Evolutionary conservation across 495 filamentous ascomycete genomes (phyloP).

Genomic region (Neurospora sp.): DNA sequence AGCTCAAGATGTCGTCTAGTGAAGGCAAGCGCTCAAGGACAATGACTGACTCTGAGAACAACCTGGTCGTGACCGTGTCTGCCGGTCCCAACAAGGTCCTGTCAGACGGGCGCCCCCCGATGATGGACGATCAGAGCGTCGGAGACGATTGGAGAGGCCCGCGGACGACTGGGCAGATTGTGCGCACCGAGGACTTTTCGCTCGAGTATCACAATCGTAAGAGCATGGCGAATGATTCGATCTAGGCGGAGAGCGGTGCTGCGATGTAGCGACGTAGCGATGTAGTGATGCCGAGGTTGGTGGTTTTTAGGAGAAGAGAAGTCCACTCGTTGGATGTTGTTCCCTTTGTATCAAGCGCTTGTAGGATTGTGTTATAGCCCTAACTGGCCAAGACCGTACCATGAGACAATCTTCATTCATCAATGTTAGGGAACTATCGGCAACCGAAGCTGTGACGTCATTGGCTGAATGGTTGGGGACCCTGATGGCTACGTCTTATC

Average conservation of each 20-base stretch:
- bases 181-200: conserved; percentile 5
- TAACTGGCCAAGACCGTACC: background rate
- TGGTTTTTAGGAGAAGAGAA: background rate
- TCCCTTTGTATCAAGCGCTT: background rate
- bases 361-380: background rate
- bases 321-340: background rate
- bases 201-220: background rate
- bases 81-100: background rate
- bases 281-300: background rate
- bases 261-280: background rate
- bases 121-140: background rate
- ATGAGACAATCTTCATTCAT: background rate
- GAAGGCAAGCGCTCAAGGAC: background rate
- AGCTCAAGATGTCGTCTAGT: background rate
- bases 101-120: background rate
- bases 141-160: background rate
- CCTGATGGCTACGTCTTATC: background rate
- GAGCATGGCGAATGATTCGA: background rate
- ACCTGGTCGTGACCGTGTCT: background rate
- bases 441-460: background rate
- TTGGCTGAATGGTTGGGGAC: background rate
- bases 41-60: background rate
- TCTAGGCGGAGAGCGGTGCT: background rate
- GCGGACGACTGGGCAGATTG: background rate
- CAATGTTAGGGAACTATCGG: background rate